Evolutionary conservation across 1,284 basidiomycete species (phyloP).

Genomic region (Rhodotorula mucilaginosa): DNA sequence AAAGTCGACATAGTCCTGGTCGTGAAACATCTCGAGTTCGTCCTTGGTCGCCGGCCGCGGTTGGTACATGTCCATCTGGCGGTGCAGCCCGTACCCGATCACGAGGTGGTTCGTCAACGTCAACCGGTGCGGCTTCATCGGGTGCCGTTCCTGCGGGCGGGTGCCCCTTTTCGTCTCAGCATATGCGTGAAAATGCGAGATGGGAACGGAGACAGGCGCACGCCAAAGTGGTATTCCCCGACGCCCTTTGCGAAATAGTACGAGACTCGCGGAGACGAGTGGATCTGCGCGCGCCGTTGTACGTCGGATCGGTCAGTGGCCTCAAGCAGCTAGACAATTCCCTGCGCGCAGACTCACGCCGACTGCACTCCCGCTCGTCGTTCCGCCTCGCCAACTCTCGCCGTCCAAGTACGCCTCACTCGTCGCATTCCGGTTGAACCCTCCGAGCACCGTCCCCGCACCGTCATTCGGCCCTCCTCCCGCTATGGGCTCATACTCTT

Average conservation of each 20-base stretch:
- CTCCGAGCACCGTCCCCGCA: neutral
- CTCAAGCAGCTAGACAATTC: too few species aligned
- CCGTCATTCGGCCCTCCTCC: neutral
- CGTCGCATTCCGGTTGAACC: neutral
- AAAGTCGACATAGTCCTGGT: slow-evolving; percentile 90
- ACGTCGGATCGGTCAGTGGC: too few species aligned
- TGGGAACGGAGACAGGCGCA: slow-evolving; percentile 53
- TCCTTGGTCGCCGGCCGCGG: slow-evolving; percentile 83
- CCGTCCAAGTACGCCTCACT: slow-evolving; percentile 7
- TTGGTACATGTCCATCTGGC: slow-evolving; percentile 91
- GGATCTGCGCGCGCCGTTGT: slow-evolving; percentile 18
- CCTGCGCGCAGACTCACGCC: slow-evolving; percentile 22
- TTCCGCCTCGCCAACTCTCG: slow-evolving; percentile 27
- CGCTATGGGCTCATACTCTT: neutral
- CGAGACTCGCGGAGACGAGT: slow-evolving; percentile 59
- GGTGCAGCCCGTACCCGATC: slow-evolving; percentile 92
- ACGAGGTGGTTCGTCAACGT: slow-evolving; percentile 94
- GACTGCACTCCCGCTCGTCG: slow-evolving; percentile 10
- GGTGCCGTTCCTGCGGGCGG: slow-evolving; percentile 76
- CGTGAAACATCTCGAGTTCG: slow-evolving; percentile 89
- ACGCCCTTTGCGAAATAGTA: slow-evolving; percentile 95
- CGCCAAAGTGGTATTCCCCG: slow-evolving; percentile 93
- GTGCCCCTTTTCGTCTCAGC: neutral
- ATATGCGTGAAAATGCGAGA: too few species aligned
- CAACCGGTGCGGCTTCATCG: slow-evolving; percentile 95